Evolutionary conservation across 1,284 basidiomycete genomes (phyloP), one percentile per base, ranked within the genome.

Genomic region (Ustilago crameri): DNA sequence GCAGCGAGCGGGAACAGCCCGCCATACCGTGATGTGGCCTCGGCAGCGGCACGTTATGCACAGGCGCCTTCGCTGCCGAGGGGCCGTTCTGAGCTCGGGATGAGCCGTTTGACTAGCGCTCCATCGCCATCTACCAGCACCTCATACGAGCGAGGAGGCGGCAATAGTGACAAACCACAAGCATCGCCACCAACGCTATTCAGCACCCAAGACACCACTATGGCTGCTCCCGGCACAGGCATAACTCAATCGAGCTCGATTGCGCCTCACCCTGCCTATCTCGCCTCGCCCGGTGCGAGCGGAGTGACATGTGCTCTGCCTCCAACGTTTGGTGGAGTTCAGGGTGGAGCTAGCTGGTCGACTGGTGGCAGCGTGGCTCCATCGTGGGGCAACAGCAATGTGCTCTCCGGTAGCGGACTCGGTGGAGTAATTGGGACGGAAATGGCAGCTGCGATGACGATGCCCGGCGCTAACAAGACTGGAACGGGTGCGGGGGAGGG

Each of bases 221-320:
- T 49, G 49, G 23, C 26, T 5, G 38, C 35, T 15, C 35, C 51
- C 9, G 24, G 18, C 24, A 22, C 53, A 1, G 5, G 26, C 12
- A 43, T 40, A 10, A 56, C 32, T 20, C 5, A 51, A 3, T 22
- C 35, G 37, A 49, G 37, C 40, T 51, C 51, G 9, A 27, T 56
- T 4, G 62, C 58, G 9, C 55, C 69, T 12, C 69, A 72, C 20
- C 64, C 69, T 0, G 69, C 69, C 3, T 67, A 72, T 26, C 58
- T 72, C 2, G 46, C 61, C 17, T 60, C 67, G 17, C 42, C 67
- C 2, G 41, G 37, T 30, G n/a, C 17, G 23, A 42, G 37, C 26
- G n/a, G 27, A 18, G 14, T 37, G 23, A 45, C 34, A 8, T 38
- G 26, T 42, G 40, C 41, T 3, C 20, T 51, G 18, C 40, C 48